Evolutionary conservation across 1,139 yeast genomes (phyloP), one percentile per base, ranked within the genome.

Genomic region (Saccharomyces hybrid): DNA sequence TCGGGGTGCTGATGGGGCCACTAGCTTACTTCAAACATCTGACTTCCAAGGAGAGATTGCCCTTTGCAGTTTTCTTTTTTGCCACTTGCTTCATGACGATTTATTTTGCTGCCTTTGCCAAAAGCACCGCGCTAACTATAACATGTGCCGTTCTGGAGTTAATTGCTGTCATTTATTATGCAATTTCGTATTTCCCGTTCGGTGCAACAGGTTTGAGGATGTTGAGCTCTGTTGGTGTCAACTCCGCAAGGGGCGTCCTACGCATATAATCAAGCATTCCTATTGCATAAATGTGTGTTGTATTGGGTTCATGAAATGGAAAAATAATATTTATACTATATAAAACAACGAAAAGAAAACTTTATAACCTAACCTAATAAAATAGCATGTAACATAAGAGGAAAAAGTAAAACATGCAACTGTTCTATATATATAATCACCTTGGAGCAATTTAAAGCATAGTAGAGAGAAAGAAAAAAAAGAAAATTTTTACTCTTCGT

Each of bases 1-100:
- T 93, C 71, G 98, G 97, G 0, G 82, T 89, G 9, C 72, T 93
- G 31, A 97, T 91, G 72, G 99, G 99, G 0, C 98, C 98, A 0
- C 76, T 83, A 32, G 85, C 86, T 47, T 93, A 90, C 66, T 61
- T 82, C 51, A 73, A 77, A 53, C 99, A 93, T 69, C 76, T 93
- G 60, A 69, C 87, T 6, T 85, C 96, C 2, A 79, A 81, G 48
- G 85, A 83, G 53, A 77, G 99, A 59, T 74, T 91, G 48, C 84
- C 90, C 49, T 93, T 93, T 69, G 84, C 96, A 0, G 67, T 79
- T 5, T 82, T 91, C 38, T 93, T 89, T 70, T 86, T 93, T 64
- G 82, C 85, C 7, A 79, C 89, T 26, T 89, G 89, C 54, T 64
- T 84, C 28, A 71, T 81, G 56, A 88, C 96, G 0, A 75, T 88